phyloP scores from a whole-genome alignment of 192 early-diverging fungal genomes.

The Diversispora eburnea region DNA sequence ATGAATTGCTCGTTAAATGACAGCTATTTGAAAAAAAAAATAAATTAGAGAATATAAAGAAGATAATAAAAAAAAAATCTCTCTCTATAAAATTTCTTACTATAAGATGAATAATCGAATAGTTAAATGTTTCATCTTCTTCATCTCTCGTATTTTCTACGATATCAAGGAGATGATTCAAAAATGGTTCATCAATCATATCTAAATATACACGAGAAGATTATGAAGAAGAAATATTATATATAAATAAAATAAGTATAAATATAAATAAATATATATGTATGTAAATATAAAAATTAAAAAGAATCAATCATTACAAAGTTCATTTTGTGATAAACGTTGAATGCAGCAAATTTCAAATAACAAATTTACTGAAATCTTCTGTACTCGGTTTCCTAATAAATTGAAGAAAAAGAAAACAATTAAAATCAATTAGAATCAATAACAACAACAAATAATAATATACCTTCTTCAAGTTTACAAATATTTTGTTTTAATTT shows the following conservation, averaged over 20 bases:
- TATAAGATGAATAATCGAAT: slow-evolving; percentile 50
- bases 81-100: slow-evolving; percentile 10
- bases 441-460: neutral
- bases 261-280: slow-evolving; percentile 9
- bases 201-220: slow-evolving; percentile 31
- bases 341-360: slow-evolving; percentile 61
- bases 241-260: neutral
- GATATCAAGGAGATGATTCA: slow-evolving; percentile 53
- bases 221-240: neutral
- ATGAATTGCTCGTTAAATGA: slow-evolving; percentile 71
- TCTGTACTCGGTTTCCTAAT: slow-evolving; percentile 35
- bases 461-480: slow-evolving; percentile 26
- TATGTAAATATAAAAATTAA: neutral
- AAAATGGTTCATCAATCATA: slow-evolving; percentile 41
- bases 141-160: slow-evolving; percentile 57
- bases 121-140: slow-evolving; percentile 53
- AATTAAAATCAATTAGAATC: neutral
- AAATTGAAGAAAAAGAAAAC: neutral
- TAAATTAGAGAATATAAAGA: neutral
- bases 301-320: slow-evolving; percentile 39
- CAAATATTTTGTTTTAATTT: slow-evolving; percentile 51
- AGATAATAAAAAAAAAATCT: neutral
- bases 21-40: slow-evolving; percentile 26
- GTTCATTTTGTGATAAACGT: slow-evolving; percentile 47
- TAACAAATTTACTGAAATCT: slow-evolving; percentile 48